Conservation (phyloP, 192 early-diverging fungal genomes). For the Backusella tarrabulga region DNA sequence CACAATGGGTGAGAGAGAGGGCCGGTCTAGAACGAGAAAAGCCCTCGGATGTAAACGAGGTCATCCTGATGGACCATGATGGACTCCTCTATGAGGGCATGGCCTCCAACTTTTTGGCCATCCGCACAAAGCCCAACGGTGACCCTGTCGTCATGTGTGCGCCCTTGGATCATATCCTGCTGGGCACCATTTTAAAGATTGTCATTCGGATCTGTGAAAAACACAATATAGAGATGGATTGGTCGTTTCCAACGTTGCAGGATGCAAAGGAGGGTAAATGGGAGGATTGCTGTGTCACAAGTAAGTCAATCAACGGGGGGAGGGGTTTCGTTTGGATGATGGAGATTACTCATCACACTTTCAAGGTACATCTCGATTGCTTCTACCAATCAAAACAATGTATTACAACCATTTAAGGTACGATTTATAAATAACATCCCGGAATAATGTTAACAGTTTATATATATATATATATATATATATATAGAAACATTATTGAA, state of each 20-base stretch:
- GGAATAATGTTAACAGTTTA: no score
- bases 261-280: conserved; percentile 43
- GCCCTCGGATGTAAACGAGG: conserved; percentile 54
- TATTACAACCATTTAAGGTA: conserved; percentile 42
- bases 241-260: conserved; percentile 51
- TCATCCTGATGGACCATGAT: conserved; percentile 54
- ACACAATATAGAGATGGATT: conserved; percentile 50
- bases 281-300: conserved; percentile 67
- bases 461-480: not conserved
- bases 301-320: conserved; percentile 34
- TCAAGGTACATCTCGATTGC: conserved; percentile 54
- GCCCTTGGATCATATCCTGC: conserved; percentile 53
- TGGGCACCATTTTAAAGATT: conserved; percentile 65
- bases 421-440: no score
- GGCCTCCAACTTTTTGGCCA: conserved; percentile 66
- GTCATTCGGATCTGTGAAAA: conserved; percentile 55
- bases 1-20: conserved; percentile 71
- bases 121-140: conserved; percentile 28
- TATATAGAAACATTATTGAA: conserved; percentile 13
- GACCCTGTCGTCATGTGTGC: conserved; percentile 47
- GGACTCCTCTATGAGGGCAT: conserved; percentile 68
- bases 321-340: not conserved
- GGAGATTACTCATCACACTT: not conserved
- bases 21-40: conserved; percentile 36
- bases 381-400: conserved; percentile 51